Evolutionary conservation across 139 green algal genomes (phyloP).

Genomic region (Micractinium conductrix): DNA sequence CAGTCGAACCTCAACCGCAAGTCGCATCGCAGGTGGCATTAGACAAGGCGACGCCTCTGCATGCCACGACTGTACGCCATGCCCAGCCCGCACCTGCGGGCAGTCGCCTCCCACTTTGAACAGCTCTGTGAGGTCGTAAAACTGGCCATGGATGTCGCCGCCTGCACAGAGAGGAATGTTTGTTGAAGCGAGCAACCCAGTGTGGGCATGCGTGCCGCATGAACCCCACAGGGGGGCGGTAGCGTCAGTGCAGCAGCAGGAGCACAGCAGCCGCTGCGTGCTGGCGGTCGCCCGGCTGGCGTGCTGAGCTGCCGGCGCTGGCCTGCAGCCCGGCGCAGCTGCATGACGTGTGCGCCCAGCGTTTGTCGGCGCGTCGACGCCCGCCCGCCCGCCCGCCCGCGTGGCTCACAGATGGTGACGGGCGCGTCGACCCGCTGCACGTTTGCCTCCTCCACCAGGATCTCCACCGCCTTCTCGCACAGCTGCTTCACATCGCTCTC

Average conservation of each 20-base stretch:
- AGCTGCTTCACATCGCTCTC: conserved; percentile 95
- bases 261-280: no score
- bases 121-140: conserved; percentile 98
- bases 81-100: conserved; percentile 54
- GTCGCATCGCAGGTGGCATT: no score
- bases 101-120: conserved; percentile 98
- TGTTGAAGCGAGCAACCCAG: neutral
- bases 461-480: conserved; percentile 93
- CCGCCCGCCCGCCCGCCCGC: neutral
- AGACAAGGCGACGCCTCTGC: neutral
- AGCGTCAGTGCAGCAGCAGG: neutral
- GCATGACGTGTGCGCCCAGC: neutral
- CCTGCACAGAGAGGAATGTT: conserved; percentile 51
- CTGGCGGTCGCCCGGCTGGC: no score
- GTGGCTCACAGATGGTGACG: conserved; percentile 90
- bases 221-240: no score
- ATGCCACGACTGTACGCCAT: neutral
- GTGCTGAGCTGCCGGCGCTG: no score
- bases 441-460: conserved; percentile 98
- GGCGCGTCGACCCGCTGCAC: conserved; percentile 96
- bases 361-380: neutral
- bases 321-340: no score
- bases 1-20: neutral
- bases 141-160: conserved; percentile 98
- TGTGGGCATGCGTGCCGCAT: neutral